Conservation (phyloP, 306 rosid species). For the Oxytropis ochrocephala region DNA sequence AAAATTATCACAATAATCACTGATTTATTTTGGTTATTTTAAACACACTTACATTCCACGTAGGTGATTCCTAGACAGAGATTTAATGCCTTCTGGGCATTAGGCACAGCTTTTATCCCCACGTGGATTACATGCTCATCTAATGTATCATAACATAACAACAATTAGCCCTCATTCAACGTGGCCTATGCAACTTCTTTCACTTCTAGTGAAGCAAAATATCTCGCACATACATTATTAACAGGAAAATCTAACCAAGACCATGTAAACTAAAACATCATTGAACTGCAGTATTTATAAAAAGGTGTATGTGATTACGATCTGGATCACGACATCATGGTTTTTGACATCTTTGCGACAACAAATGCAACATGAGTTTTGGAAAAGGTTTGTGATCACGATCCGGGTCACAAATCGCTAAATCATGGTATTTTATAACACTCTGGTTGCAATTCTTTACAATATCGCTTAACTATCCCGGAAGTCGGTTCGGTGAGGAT, state of each 20-base stretch:
- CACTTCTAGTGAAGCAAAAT: neutral
- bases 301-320: no score
- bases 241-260: conserved; percentile 5
- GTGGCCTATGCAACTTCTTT: conserved; percentile 6
- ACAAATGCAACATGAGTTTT: no score
- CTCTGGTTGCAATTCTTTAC: no score
- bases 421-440: no score
- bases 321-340: no score
- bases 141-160: neutral
- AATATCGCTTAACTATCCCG: no score
- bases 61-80: conserved; percentile 15
- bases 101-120: conserved; percentile 11
- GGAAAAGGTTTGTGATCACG: no score
- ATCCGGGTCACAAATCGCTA: no score
- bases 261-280: neutral
- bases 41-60: neutral
- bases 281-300: no score
- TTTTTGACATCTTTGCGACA: no score
- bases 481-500: no score
- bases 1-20: neutral
- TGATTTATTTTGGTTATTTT: neutral
- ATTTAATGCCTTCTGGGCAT: conserved; percentile 19
- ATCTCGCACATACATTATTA: neutral
- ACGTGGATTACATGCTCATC: conserved; percentile 31
- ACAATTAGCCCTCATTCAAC: neutral